Conservation (phyloP, 768 basidiomycete genomes). For the Tylopilus balloui region DNA sequence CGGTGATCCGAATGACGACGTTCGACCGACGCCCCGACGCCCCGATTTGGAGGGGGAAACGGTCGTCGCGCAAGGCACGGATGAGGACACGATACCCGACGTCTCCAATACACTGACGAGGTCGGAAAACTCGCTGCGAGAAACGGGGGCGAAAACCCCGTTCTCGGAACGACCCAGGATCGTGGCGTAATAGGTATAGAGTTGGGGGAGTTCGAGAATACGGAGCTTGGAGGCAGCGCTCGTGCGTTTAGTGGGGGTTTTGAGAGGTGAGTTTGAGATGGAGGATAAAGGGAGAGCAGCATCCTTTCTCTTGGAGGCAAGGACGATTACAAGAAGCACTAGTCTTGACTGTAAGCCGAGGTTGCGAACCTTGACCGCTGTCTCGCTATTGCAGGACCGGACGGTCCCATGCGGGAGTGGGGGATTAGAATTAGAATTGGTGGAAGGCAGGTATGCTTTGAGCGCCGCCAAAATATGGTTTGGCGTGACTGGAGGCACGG, state of each 20-base stretch:
- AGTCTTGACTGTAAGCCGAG: slow-evolving; percentile 74
- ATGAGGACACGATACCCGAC: slow-evolving; percentile 52
- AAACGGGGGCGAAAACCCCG: slow-evolving; percentile 58
- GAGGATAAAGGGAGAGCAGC: slow-evolving; percentile 49
- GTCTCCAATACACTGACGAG: slow-evolving; percentile 70
- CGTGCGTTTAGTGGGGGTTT: slow-evolving; percentile 52
- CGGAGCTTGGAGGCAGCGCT: slow-evolving; percentile 34
- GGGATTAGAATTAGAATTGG: slow-evolving; percentile 13
- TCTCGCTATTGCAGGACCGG: slow-evolving; percentile 50
- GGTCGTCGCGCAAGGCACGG: slow-evolving; percentile 29
- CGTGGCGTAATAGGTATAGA: slow-evolving; percentile 60
- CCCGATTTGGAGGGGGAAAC: slow-evolving; percentile 44
- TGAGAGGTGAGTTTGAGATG: slow-evolving; percentile 30
- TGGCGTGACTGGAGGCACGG: slow-evolving; percentile 51
- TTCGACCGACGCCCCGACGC: slow-evolving; percentile 51
- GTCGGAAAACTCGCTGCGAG: slow-evolving; percentile 73
- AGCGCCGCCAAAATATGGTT: slow-evolving; percentile 68
- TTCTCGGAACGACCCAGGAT: slow-evolving; percentile 54
- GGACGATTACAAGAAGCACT: slow-evolving; percentile 57
- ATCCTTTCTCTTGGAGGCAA: slow-evolving; percentile 60
- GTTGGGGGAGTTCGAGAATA: slow-evolving; percentile 52
- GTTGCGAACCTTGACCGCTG: slow-evolving; percentile 57
- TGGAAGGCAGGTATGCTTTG: slow-evolving; percentile 59
- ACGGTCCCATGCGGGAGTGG: slow-evolving; percentile 19
- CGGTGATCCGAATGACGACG: slow-evolving; percentile 49